A percentile compares a stretch with the other conserved stretches of the same genome.
These are phyloP conservation scores for Crithidia thermophila DNA, from an alignment of 208 protist genomes.

Conservation along the genomic window DNA sequence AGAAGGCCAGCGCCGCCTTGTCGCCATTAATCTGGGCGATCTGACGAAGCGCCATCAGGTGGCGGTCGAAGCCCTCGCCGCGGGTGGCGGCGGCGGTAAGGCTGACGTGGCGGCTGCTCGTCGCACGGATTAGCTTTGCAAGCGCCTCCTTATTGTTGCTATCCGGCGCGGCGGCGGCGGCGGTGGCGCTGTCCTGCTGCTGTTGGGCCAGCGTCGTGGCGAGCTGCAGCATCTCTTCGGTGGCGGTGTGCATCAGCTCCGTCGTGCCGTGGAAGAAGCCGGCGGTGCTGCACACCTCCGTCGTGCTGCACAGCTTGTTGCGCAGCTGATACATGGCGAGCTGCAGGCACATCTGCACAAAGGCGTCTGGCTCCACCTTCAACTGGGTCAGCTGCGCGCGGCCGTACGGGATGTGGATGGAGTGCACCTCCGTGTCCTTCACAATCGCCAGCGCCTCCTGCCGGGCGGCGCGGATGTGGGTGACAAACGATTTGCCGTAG, in stretches of 20 bases:
- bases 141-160: constrained; percentile 42
- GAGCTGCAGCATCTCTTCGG: constrained; percentile 62
- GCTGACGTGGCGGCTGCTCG: constrained; percentile 53
- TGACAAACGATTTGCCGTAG: constrained; percentile 82
- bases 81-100: constrained; percentile 49
- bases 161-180: constrained; percentile 19
- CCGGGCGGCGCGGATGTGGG: constrained; percentile 79
- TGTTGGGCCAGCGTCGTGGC: constrained; percentile 49
- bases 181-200: constrained; percentile 22
- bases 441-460: constrained; percentile 70
- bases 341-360: constrained; percentile 90
- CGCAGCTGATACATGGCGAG: constrained; percentile 79
- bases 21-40: constrained; percentile 63
- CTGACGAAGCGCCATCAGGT: constrained; percentile 88
- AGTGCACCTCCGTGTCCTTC: constrained; percentile 60
- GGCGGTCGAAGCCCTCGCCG: constrained; percentile 90
- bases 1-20: constrained; percentile 77
- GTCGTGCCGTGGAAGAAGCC: constrained; percentile 87
- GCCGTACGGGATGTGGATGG: constrained; percentile 61
- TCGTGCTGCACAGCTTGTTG: constrained; percentile 70
- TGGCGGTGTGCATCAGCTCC: constrained; percentile 76
- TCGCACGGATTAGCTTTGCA: constrained; percentile 49
- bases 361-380: constrained; percentile 69
- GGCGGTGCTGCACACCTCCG: constrained; percentile 62
- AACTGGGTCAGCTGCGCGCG: constrained; percentile 40